Evolutionary conservation across 148 eudicot species (phyloP).

Genomic region (Vaccinium darrowii): DNA sequence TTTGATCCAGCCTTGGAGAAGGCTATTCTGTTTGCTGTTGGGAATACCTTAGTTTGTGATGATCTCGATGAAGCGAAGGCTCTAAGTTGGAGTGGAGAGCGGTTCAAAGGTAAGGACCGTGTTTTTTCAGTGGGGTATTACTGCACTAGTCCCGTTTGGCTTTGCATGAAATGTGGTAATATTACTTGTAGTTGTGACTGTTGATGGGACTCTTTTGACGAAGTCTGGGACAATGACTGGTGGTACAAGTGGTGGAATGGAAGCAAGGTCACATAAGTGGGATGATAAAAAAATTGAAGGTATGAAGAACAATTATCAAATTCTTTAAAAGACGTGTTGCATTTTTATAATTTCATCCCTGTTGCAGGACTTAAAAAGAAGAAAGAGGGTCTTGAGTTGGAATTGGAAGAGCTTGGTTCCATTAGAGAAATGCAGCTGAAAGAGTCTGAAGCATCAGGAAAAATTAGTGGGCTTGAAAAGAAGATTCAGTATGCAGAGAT

Average conservation of each 20-base stretch:
- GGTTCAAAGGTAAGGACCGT: slow-evolving; percentile 65
- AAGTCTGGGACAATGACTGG: slow-evolving; percentile 99
- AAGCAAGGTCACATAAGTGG: slow-evolving; percentile 98
- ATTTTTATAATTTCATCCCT: slow-evolving; percentile 18
- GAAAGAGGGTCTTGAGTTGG: slow-evolving; percentile 71
- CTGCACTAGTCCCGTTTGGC: background rate
- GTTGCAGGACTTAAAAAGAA: slow-evolving; percentile 68
- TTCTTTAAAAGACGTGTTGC: slow-evolving; percentile 12
- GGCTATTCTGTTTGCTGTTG: slow-evolving; percentile 94
- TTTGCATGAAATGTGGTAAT: background rate
- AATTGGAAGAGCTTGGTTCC: slow-evolving; percentile 82
- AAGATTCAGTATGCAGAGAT: slow-evolving; percentile 95
- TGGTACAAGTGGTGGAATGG: slow-evolving; percentile 98
- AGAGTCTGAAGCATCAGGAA: slow-evolving; percentile 91
- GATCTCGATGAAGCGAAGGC: slow-evolving; percentile 85
- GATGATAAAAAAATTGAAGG: slow-evolving; percentile 94
- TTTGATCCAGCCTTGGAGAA: slow-evolving; percentile 86
- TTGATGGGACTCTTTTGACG: slow-evolving; percentile 85
- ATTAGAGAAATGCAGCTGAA: slow-evolving; percentile 90
- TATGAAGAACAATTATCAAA: slow-evolving; percentile 28
- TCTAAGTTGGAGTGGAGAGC: slow-evolving; percentile 93
- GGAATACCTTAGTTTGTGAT: slow-evolving; percentile 94
- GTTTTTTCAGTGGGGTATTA: background rate
- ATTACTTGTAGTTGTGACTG: slow-evolving; percentile 72
- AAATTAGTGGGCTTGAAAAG: slow-evolving; percentile 95